A percentile compares a stretch with the other conserved stretches of the same genome.
Conservation (phyloP, 257 asterid species). For the Rauvolfia tetraphylla region DNA sequence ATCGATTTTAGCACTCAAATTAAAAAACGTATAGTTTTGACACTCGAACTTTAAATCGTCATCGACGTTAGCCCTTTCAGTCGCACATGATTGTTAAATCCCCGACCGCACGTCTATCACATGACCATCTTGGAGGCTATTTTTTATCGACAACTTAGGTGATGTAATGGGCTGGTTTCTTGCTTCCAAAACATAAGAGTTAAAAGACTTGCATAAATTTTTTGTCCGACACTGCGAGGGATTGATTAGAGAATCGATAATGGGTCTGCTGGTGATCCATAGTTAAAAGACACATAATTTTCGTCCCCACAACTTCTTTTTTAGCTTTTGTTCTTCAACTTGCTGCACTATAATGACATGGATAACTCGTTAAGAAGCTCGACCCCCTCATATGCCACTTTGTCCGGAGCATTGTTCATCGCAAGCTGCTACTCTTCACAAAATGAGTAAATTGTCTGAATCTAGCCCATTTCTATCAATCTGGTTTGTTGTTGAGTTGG, state of each 20-base stretch:
- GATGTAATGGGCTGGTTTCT: too few species aligned
- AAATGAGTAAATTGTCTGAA: conserved; percentile 62
- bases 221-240: conserved; percentile 9
- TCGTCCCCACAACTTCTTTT: conserved; percentile 36
- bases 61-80: too few species aligned
- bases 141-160: too few species aligned
- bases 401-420: conserved; percentile 77
- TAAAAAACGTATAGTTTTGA: too few species aligned
- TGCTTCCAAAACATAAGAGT: too few species aligned
- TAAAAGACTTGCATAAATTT: too few species aligned
- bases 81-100: too few species aligned
- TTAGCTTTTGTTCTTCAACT: conserved; percentile 76
- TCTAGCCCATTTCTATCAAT: conserved; percentile 54
- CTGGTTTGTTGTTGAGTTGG: conserved; percentile 61
- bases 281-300: neutral
- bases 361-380: conserved; percentile 62
- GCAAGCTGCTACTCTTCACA: conserved; percentile 95
- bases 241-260: neutral
- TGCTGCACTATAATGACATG: conserved; percentile 86
- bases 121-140: too few species aligned
- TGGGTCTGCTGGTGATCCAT: neutral
- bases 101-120: too few species aligned
- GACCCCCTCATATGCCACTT: conserved; percentile 90
- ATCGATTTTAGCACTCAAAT: too few species aligned
- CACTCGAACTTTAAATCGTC: too few species aligned